Evolutionary conservation across 73 alveolate species (phyloP).

Genomic region (Paramecium sexaurelia): DNA sequence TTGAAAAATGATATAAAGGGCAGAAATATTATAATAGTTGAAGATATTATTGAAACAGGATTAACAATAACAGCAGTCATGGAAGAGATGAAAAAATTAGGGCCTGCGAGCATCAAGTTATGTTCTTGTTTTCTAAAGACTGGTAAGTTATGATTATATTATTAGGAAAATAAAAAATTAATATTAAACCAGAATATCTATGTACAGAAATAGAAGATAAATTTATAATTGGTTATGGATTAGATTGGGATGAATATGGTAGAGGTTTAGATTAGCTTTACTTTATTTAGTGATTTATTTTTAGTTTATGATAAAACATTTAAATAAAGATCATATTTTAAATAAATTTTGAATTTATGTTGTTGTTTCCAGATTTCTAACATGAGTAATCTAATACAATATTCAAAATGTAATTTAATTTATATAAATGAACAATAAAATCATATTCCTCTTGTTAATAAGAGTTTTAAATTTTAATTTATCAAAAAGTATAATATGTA

Average conservation of each 20-base stretch:
- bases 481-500: too few species aligned
- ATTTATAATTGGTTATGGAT: slow-evolving; percentile 65
- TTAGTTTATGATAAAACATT: not conserved
- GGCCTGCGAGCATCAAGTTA: slow-evolving; percentile 54
- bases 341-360: too few species aligned
- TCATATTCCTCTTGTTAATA: too few species aligned
- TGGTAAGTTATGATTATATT: slow-evolving; percentile 20
- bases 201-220: slow-evolving; percentile 60
- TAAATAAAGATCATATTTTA: too few species aligned
- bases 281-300: not conserved
- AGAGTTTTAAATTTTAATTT: too few species aligned
- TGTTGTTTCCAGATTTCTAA: too few species aligned
- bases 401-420: too few species aligned
- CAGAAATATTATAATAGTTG: slow-evolving; percentile 50
- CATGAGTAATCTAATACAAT: too few species aligned
- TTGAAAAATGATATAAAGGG: slow-evolving; percentile 59
- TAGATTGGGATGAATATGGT: slow-evolving; percentile 69
- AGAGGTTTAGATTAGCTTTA: slow-evolving; percentile 49
- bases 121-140: slow-evolving; percentile 53
- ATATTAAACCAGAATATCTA: slow-evolving; percentile 44
- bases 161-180: slow-evolving; percentile 47
- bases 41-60: slow-evolving; percentile 68
- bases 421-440: too few species aligned
- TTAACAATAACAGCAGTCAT: slow-evolving; percentile 56
- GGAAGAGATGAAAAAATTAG: slow-evolving; percentile 32